phyloP scores from a whole-genome alignment of 192 early-diverging fungal genomes.

The Coemansia sp. region DNA sequence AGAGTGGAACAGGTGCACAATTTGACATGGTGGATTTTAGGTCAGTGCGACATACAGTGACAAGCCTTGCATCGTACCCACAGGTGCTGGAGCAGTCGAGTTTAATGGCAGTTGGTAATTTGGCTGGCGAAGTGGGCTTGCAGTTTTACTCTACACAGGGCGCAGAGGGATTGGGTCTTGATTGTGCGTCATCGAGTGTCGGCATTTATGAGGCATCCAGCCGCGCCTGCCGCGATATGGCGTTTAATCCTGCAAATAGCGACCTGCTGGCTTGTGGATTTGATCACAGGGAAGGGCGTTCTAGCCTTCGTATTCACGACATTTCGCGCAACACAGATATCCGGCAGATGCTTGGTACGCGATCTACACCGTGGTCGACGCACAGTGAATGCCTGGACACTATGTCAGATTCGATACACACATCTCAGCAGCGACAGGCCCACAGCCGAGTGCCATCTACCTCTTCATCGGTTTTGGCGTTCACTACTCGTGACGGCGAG shows the following conservation, averaged over 20 bases:
- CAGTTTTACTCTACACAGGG: conserved; percentile 27
- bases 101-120: conserved; percentile 31
- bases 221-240: conserved; percentile 25
- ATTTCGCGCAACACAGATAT: conserved; percentile 33
- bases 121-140: conserved; percentile 32
- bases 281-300: conserved; percentile 32
- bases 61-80: conserved; percentile 35
- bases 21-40: conserved; percentile 27
- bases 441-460: conserved; percentile 20
- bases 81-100: conserved; percentile 21
- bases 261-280: conserved; percentile 47
- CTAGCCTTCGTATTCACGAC: conserved; percentile 39
- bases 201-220: conserved; percentile 26
- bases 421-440: conserved; percentile 5
- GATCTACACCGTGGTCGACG: conserved; percentile 22
- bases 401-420: background rate
- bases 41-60: conserved; percentile 19
- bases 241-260: conserved; percentile 30
- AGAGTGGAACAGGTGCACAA: background rate
- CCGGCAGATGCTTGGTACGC: conserved; percentile 31
- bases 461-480: conserved; percentile 13
- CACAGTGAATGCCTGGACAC: conserved; percentile 18
- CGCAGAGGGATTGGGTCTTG: conserved; percentile 2
- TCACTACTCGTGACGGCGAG: conserved; percentile 14
- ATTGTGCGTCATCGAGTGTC: conserved; percentile 6